These are phyloP conservation scores for Suillus subluteus DNA, from an alignment of 768 basidiomycete species.

Conservation along the genomic window DNA sequence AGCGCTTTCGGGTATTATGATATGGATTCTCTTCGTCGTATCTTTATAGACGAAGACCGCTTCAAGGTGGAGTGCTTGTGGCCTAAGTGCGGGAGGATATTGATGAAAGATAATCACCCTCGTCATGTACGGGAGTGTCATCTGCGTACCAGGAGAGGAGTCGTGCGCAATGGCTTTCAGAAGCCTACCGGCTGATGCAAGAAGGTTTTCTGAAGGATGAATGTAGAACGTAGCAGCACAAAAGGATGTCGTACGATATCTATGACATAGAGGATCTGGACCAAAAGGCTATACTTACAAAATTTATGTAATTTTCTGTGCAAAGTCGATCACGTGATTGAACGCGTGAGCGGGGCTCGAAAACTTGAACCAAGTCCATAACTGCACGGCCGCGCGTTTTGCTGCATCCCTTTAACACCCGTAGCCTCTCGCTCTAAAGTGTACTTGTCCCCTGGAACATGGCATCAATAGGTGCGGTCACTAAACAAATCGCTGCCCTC, in stretches of 20 bases:
- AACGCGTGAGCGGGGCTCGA: constrained; percentile 32
- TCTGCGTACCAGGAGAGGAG: not conserved
- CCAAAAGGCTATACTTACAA: too few species aligned
- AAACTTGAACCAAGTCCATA: constrained; percentile 16
- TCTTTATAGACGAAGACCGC: not conserved
- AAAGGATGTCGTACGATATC: not conserved
- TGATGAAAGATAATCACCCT: constrained; percentile 5
- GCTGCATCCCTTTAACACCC: not conserved
- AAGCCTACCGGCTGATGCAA: not conserved
- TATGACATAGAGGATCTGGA: not conserved
- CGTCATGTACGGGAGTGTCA: constrained; percentile 7
- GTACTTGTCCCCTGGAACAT: constrained; percentile 28
- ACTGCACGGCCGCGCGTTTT: constrained; percentile 1
- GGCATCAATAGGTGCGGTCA: constrained; percentile 55
- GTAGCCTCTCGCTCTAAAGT: constrained; percentile 1
- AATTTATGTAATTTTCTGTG: too few species aligned
- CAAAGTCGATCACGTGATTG: constrained; percentile 2
- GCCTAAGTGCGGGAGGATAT: not conserved
- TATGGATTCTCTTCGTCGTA: constrained; percentile 1
- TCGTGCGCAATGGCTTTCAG: not conserved
- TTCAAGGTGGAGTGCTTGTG: constrained; percentile 2
- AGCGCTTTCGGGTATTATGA: not conserved
- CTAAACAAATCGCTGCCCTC: constrained; percentile 69
- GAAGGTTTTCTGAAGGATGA: not conserved
- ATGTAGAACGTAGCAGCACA: not conserved